Conservation (phyloP, 164 flowering plant species). For the Vitis amurensis region DNA sequence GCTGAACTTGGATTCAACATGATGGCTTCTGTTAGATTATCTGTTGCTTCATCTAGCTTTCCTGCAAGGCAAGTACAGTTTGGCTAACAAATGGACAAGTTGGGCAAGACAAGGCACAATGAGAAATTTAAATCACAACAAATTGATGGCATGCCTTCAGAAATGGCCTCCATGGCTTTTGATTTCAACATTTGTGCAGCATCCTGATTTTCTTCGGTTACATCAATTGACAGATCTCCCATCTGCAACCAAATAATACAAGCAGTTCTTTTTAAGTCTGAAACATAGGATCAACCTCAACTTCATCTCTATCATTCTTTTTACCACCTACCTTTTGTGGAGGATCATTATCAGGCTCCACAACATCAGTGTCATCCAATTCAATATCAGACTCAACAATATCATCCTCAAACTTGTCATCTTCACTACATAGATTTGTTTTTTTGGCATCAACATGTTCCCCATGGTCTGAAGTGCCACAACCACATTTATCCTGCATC, state of each 20-base stretch:
- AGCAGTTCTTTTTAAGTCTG: neutral
- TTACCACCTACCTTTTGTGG: slow-evolving; percentile 28
- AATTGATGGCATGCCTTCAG: slow-evolving; percentile 28
- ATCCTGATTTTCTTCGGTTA: slow-evolving; percentile 38
- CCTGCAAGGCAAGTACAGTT: slow-evolving; percentile 18
- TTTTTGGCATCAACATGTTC: slow-evolving; percentile 9
- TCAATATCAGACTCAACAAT: slow-evolving; percentile 44
- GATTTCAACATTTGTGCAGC: slow-evolving; percentile 35
- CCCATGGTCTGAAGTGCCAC: slow-evolving; percentile 13
- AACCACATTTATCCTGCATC: slow-evolving; percentile 19
- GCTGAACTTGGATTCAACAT: slow-evolving; percentile 41
- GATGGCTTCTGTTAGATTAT: slow-evolving; percentile 38
- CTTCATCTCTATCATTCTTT: neutral
- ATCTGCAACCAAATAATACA: slow-evolving; percentile 22
- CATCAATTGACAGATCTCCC: slow-evolving; percentile 37
- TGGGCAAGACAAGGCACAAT: neutral
- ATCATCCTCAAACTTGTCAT: slow-evolving; percentile 19
- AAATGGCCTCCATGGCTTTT: slow-evolving; percentile 33
- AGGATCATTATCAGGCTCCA: slow-evolving; percentile 43
- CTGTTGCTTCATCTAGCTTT: slow-evolving; percentile 33
- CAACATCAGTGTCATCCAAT: slow-evolving; percentile 36
- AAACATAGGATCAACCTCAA: neutral
- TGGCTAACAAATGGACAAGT: neutral
- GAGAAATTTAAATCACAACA: neutral
- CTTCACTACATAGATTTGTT: neutral